Evolutionary conservation across 179 eudicot species (phyloP).

Genomic region (Beta macrorhiza): DNA sequence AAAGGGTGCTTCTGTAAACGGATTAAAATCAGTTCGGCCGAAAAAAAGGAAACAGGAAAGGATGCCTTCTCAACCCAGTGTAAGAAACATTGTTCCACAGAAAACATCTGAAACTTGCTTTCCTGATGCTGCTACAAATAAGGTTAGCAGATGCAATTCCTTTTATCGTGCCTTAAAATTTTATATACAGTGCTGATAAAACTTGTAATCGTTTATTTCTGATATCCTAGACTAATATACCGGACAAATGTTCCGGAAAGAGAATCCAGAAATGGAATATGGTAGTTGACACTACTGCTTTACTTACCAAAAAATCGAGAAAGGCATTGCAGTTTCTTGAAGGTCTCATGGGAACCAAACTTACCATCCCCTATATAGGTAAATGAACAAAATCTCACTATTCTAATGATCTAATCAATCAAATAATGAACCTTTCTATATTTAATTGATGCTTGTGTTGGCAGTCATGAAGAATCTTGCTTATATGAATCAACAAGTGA

Average conservation of each 20-base stretch:
- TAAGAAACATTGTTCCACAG: constrained; percentile 27
- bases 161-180: too few relatives aligned
- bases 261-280: constrained; percentile 57
- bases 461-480: constrained; percentile 76
- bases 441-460: constrained; percentile 16
- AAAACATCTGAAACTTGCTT: constrained; percentile 32
- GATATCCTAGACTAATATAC: constrained; percentile 28
- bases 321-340: constrained; percentile 71
- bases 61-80: constrained; percentile 51
- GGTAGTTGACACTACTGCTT: constrained; percentile 61
- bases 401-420: not conserved
- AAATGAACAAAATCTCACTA: constrained; percentile 10
- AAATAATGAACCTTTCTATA: constrained; percentile 7
- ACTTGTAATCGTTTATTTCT: not conserved
- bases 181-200: not conserved
- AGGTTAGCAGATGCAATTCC: constrained; percentile 17
- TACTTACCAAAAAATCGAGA: constrained; percentile 65
- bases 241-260: constrained; percentile 37
- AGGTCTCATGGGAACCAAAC: constrained; percentile 74
- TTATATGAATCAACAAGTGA: constrained; percentile 52
- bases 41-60: constrained; percentile 41
- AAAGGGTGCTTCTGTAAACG: constrained; percentile 22
- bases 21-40: constrained; percentile 10
- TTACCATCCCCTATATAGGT: constrained; percentile 79
- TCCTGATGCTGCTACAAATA: constrained; percentile 18